Conservation (phyloP, 1,284 basidiomycete species). For the Phlebopus sp. region DNA sequence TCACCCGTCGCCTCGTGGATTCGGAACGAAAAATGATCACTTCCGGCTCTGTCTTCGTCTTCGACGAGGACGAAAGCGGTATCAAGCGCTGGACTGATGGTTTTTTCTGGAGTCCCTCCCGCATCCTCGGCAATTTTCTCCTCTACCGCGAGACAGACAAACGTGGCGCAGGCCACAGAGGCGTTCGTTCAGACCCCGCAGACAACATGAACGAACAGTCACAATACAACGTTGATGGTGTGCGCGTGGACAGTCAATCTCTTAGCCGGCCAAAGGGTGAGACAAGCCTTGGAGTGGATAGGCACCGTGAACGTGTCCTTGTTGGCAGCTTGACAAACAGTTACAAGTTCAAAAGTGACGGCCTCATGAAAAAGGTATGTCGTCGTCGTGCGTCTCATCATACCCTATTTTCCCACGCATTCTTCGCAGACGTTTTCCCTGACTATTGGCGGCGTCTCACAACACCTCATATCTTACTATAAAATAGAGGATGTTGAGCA, state of each 20-base stretch:
- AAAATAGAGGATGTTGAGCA: slow-evolving; percentile 87
- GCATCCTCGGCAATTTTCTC: slow-evolving; percentile 93
- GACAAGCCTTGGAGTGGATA: slow-evolving; percentile 51
- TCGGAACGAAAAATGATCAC: slow-evolving; percentile 91
- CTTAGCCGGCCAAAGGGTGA: slow-evolving; percentile 66
- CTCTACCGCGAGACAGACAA: slow-evolving; percentile 93
- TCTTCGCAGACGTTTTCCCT: slow-evolving; percentile 82
- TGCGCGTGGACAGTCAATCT: slow-evolving; percentile 41
- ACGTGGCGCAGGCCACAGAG: slow-evolving; percentile 59
- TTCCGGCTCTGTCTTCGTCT: slow-evolving; percentile 94
- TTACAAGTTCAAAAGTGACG: slow-evolving; percentile 87
- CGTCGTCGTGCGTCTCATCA: slow-evolving; percentile 8
- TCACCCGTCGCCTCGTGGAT: slow-evolving; percentile 92
- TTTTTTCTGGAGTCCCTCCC: slow-evolving; percentile 85
- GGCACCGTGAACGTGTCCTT: slow-evolving; percentile 73
- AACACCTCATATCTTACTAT: slow-evolving; percentile 97
- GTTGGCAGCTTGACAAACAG: slow-evolving; percentile 88
- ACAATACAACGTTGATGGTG: slow-evolving; percentile 31
- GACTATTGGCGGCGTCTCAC: slow-evolving; percentile 80
- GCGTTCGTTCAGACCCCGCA: slow-evolving; percentile 41
- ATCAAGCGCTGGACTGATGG: slow-evolving; percentile 99
- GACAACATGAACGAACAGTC: slow-evolving; percentile 33
- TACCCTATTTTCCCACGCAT: slow-evolving; percentile 20
- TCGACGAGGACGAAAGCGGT: slow-evolving; percentile 95
- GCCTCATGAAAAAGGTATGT: slow-evolving; percentile 92